A percentile compares a stretch with the other conserved stretches of the same genome.
phyloP scores from a whole-genome alignment of 2,329 filamentous ascomycete genomes.

The Aspergillus ochraceus region DNA sequence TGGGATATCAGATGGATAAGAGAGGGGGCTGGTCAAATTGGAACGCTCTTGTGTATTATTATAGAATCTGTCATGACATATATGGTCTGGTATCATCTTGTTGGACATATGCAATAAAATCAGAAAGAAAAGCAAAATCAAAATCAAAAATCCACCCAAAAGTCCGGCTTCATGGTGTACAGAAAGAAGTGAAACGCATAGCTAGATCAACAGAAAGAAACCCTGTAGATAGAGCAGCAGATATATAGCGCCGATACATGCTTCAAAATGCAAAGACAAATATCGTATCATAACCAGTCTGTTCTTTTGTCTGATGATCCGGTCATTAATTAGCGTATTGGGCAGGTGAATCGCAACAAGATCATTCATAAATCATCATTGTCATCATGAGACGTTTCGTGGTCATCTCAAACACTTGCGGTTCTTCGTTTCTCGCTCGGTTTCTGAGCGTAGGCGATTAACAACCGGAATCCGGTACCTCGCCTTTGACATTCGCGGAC shows the following conservation, averaged over 20 bases:
- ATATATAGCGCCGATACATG: neutral
- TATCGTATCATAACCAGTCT: neutral
- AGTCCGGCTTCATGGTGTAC: slow-evolving; percentile 10
- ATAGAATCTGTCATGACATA: neutral
- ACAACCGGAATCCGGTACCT: slow-evolving; percentile 82
- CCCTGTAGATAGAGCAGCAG: neutral
- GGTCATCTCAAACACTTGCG: slow-evolving; percentile 39
- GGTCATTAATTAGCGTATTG: slow-evolving; percentile 5
- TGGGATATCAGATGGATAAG: no score
- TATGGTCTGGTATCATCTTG: neutral
- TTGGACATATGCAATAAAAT: neutral
- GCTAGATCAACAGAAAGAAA: no score
- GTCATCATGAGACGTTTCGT: slow-evolving; percentile 7
- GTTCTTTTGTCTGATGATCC: neutral
- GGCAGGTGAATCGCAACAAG: neutral
- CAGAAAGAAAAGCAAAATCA: slow-evolving; percentile 2
- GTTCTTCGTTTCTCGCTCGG: slow-evolving; percentile 55
- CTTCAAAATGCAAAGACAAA: neutral
- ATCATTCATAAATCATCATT: slow-evolving; percentile 5
- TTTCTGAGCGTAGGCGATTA: slow-evolving; percentile 88
- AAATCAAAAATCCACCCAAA: slow-evolving; percentile 12
- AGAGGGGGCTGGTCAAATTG: neutral
- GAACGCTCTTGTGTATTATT: neutral
- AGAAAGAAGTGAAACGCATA: neutral
- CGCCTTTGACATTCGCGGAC: slow-evolving; percentile 83